These are phyloP conservation scores for Penicillium lividum DNA, from an alignment of 495 filamentous ascomycete genomes.

Conservation along the genomic window DNA sequence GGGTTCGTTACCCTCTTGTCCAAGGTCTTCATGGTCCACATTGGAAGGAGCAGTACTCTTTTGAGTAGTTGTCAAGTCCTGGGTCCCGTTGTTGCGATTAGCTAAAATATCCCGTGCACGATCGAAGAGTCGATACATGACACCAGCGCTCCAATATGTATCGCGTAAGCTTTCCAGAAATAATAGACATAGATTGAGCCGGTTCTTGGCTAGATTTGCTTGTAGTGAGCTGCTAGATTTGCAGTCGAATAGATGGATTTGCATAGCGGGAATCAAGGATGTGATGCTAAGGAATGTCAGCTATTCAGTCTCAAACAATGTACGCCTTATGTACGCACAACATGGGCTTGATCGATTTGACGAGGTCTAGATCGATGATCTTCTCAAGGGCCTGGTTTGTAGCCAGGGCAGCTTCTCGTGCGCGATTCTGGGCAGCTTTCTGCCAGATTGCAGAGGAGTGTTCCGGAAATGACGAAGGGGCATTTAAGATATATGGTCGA, in stretches of 20 bases:
- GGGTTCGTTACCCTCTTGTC: neutral
- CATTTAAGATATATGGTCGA: slow-evolving; percentile 6
- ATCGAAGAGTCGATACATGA: slow-evolving; percentile 8
- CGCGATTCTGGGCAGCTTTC: slow-evolving; percentile 3
- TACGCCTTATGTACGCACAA: neutral
- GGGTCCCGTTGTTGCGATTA: neutral
- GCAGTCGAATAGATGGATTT: slow-evolving; percentile 12
- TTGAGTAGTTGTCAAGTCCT: too few species aligned
- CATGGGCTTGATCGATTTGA: slow-evolving; percentile 9
- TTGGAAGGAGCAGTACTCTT: neutral
- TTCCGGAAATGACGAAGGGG: slow-evolving; percentile 6
- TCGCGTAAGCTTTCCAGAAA: slow-evolving; percentile 6
- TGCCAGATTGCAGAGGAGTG: neutral
- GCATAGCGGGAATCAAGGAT: slow-evolving; percentile 9
- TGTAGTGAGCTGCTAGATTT: slow-evolving; percentile 3
- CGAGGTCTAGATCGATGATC: slow-evolving; percentile 7
- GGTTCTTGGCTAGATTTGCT: slow-evolving; percentile 4
- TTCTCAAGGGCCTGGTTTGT: slow-evolving; percentile 4
- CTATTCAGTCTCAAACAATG: neutral
- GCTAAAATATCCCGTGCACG: slow-evolving; percentile 1
- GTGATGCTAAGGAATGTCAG: slow-evolving; percentile 7
- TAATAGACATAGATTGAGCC: slow-evolving; percentile 5
- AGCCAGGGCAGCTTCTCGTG: neutral
- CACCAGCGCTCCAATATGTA: slow-evolving; percentile 9
- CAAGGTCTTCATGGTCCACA: neutral